These are phyloP conservation scores for Condylostoma magnum DNA, from an alignment of 169 alveolate genomes.

Conservation along the genomic window DNA sequence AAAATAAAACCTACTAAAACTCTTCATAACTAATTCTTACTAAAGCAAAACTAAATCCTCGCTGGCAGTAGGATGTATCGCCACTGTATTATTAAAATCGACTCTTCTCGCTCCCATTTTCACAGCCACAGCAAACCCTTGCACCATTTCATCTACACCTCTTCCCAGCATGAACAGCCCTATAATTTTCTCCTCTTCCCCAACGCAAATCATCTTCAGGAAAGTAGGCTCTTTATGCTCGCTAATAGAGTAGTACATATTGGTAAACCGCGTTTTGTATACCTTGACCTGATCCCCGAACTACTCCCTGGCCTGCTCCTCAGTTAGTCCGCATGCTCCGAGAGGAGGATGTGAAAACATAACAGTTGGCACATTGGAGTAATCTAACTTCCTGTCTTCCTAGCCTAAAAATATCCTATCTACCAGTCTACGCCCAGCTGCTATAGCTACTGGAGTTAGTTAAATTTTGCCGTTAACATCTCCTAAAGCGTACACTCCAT, in stretches of 20 bases:
- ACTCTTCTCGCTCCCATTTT: constrained; percentile 86
- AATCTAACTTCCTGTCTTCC: constrained; percentile 60
- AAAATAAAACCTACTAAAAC: too few species aligned
- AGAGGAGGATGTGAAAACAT: constrained; percentile 90
- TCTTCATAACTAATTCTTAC: neutral
- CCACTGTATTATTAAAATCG: constrained; percentile 81
- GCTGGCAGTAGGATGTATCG: constrained; percentile 88
- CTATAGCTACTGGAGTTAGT: constrained; percentile 95
- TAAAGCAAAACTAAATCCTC: constrained; percentile 75
- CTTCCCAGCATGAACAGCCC: constrained; percentile 87
- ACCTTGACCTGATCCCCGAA: constrained; percentile 82
- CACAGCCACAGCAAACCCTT: constrained; percentile 90
- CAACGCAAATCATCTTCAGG: constrained; percentile 71
- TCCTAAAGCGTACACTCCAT: constrained; percentile 68
- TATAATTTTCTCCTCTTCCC: constrained; percentile 73
- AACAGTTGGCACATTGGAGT: constrained; percentile 87
- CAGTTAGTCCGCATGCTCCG: constrained; percentile 90
- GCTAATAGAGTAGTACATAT: constrained; percentile 60
- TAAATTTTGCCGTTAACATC: constrained; percentile 67
- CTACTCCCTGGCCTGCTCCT: constrained; percentile 77
- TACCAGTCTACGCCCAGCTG: constrained; percentile 92
- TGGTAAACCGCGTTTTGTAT: constrained; percentile 63
- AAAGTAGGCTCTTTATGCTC: constrained; percentile 63
- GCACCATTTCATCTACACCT: constrained; percentile 87
- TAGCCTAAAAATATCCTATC: constrained; percentile 80